Evolutionary conservation across 768 basidiomycete genomes (phyloP).

Genomic region (Lentinula guzmanii): DNA sequence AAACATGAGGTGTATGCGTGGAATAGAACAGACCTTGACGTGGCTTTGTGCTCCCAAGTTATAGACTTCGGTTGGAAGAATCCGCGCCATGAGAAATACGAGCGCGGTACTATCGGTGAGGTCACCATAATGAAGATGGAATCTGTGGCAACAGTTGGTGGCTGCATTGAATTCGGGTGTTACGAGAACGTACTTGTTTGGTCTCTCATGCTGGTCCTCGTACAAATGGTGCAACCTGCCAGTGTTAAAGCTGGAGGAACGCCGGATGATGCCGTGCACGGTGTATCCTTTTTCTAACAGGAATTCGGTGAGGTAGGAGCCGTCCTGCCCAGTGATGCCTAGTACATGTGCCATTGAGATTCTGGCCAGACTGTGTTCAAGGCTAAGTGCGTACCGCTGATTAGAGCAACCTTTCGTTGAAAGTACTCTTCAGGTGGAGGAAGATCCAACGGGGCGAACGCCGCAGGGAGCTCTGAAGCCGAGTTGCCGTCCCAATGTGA

Average conservation of each 20-base stretch:
- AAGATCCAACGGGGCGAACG: slow-evolving; percentile 50
- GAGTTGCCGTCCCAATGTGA: slow-evolving; percentile 3
- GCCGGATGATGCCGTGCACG: slow-evolving; percentile 93
- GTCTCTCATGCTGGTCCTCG: slow-evolving; percentile 86
- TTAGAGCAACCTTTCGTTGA: slow-evolving; percentile 89
- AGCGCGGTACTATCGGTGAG: slow-evolving; percentile 95
- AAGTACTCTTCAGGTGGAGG: slow-evolving; percentile 78
- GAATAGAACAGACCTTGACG: slow-evolving; percentile 52
- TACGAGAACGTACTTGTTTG: slow-evolving; percentile 29
- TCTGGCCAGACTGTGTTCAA: slow-evolving; percentile 6
- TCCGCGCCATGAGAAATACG: slow-evolving; percentile 92
- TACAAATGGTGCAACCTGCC: slow-evolving; percentile 92
- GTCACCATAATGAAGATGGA: slow-evolving; percentile 89
- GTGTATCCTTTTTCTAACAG: slow-evolving; percentile 84
- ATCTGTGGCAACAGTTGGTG: slow-evolving; percentile 27
- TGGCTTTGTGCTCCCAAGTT: slow-evolving; percentile 97
- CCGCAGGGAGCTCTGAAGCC: slow-evolving; percentile 7
- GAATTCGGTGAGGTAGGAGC: slow-evolving; percentile 88
- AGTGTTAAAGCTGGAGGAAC: slow-evolving; percentile 98
- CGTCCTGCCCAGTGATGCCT: slow-evolving; percentile 97
- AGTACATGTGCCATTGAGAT: slow-evolving; percentile 8
- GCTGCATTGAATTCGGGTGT: background rate
- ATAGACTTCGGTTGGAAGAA: slow-evolving; percentile 94
- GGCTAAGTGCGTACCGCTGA: slow-evolving; percentile 56
- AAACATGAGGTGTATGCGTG: background rate